Conservation (phyloP, 2,329 filamentous ascomycete genomes). For the Fusarium verticillioides region DNA sequence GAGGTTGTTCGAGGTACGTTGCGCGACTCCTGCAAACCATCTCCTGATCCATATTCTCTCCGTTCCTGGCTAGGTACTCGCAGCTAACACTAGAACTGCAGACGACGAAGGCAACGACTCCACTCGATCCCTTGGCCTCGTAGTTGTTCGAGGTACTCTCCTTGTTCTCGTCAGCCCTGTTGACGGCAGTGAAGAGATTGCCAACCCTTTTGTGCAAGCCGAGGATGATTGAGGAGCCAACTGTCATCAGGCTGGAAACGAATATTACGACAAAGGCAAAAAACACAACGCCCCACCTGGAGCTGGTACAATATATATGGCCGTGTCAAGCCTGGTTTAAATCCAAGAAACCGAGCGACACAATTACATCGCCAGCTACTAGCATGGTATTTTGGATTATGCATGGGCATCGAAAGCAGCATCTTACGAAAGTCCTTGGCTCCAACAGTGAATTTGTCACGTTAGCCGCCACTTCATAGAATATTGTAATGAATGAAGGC, state of each 20-base stretch:
- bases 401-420: conserved; percentile 1
- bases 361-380: conserved; percentile 11
- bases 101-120: conserved; percentile 94
- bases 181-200: conserved; percentile 94
- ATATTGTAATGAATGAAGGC: conserved; percentile 35
- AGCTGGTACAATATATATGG: background rate
- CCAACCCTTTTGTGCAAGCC: conserved; percentile 87
- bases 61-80: background rate
- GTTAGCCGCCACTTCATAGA: conserved; percentile 5
- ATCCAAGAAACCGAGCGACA: conserved; percentile 12
- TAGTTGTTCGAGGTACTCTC: conserved; percentile 91
- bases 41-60: background rate
- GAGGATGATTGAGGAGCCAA: conserved; percentile 66
- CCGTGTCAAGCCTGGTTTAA: conserved; percentile 7
- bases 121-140: conserved; percentile 81
- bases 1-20: conserved; percentile 84
- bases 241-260: conserved; percentile 13
- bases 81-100: conserved; percentile 51
- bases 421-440: background rate
- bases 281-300: background rate
- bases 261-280: conserved; percentile 9
- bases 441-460: conserved; percentile 12
- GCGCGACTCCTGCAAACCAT: background rate
- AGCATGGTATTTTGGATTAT: conserved; percentile 17
- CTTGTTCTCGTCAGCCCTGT: conserved; percentile 92